Evolutionary conservation across 1,284 basidiomycete genomes (phyloP), one percentile per base, ranked within the genome.

Genomic region (Cutaneotrichosporon cavernicola): DNA sequence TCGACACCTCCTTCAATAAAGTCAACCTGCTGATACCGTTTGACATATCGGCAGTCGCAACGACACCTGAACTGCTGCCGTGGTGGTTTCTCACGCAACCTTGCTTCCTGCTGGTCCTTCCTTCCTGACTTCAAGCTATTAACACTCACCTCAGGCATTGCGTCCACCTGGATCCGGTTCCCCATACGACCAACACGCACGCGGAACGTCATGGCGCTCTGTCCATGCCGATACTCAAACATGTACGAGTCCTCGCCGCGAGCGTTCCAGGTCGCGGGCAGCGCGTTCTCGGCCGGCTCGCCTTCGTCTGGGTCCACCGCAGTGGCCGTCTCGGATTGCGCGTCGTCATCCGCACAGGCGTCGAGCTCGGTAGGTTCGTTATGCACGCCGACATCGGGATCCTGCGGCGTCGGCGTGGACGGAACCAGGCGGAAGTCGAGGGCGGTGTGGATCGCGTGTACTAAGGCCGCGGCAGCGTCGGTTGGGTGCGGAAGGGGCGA

Each of bases 101-200:
- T 30, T 10, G 18, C 26, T 57, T 43, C 36, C n/a, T 26, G 21
- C 11, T 21, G 18, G 18, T 22, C 53, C n/a, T 16, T 22, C 14
- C n/a, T 38, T 5, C 43, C 30, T 46, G 26, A 11, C 22, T 22
- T 16, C 21, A 31, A 31, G 34, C 38, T 11, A n/a, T 18, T 46
- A 18, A 46, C 18, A 72, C 81, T 71, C 63, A 83, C 82, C 70
- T 83, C 79, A 1, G 81, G 81, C 67, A 80, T 80, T 2, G 74
- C 82, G 56, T 81, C 81, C 14, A 83, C 70, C 62, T 81, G 72
- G 0, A 78, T 72, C 53, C 82, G 72, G 2, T 68, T 74, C 0
- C 82, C 82, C 68, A 83, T 78, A 30, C 77, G 74, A 10, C 76
- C 76, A 8, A 83, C 75, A 34, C 77, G 75, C 38, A 83, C 69